These are phyloP conservation scores for Primulina tabacum DNA, from an alignment of 257 asterid species.

Conservation along the genomic window DNA sequence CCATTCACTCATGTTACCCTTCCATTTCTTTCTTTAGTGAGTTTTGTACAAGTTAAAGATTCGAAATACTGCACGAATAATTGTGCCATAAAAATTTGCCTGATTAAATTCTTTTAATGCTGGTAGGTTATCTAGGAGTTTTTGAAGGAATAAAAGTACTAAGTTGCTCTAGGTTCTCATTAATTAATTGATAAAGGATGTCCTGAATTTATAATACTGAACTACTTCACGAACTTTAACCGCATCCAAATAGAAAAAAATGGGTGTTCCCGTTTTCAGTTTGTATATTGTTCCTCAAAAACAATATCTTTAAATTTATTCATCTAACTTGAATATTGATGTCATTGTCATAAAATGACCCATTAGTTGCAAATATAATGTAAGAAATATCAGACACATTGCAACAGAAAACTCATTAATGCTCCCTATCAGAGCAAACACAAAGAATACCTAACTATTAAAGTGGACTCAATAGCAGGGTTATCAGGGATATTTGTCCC, in stretches of 20 bases:
- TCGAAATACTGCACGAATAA: background rate
- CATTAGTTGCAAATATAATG: too few species aligned
- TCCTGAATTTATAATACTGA: background rate
- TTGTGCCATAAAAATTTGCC: background rate
- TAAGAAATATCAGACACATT: too few species aligned
- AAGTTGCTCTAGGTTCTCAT: slow-evolving; percentile 7
- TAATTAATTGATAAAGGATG: background rate
- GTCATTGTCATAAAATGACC: too few species aligned
- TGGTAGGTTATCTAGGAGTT: background rate
- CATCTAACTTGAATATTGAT: background rate
- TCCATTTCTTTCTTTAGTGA: background rate
- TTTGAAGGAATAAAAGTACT: background rate
- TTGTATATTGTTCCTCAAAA: background rate
- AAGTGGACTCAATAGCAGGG: too few species aligned
- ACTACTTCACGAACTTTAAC: background rate
- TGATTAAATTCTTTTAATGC: background rate
- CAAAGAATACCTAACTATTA: too few species aligned
- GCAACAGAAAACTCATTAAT: too few species aligned
- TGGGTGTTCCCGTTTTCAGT: background rate
- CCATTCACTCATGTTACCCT: background rate
- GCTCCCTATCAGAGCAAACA: too few species aligned
- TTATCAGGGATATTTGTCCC: too few species aligned
- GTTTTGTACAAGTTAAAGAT: background rate
- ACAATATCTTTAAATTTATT: too few species aligned
- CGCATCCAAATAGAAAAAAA: background rate